These are phyloP conservation scores for Pilatotrama ljubarskyi DNA, from an alignment of 768 basidiomycete species.

Conservation along the genomic window DNA sequence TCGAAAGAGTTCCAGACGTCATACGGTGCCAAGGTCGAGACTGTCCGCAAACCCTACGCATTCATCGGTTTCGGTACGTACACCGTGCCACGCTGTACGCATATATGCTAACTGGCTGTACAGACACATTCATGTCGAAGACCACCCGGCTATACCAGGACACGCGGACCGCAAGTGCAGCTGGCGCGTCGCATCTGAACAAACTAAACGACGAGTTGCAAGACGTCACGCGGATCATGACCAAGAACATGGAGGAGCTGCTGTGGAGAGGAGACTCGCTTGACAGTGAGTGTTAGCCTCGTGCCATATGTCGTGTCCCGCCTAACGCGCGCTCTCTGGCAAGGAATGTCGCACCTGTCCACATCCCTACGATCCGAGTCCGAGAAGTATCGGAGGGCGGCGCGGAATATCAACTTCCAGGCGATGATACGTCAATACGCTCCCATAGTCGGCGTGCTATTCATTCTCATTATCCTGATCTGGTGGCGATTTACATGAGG, in stretches of 20 bases:
- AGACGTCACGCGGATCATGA: slow-evolving; percentile 99
- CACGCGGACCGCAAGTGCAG: slow-evolving; percentile 79
- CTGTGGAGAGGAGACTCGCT: slow-evolving; percentile 97
- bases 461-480: slow-evolving; percentile 76
- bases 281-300: slow-evolving; percentile 63
- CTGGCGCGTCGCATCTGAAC: slow-evolving; percentile 68
- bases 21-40: slow-evolving; percentile 92
- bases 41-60: slow-evolving; percentile 94
- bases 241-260: slow-evolving; percentile 99
- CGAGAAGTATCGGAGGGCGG: slow-evolving; percentile 95
- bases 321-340: neutral
- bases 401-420: slow-evolving; percentile 90
- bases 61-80: slow-evolving; percentile 94
- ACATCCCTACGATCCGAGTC: slow-evolving; percentile 94
- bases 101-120: neutral
- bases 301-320: neutral
- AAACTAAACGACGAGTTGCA: slow-evolving; percentile 94
- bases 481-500: slow-evolving; percentile 76
- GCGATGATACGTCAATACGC: slow-evolving; percentile 96
- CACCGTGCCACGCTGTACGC: neutral
- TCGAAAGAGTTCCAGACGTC: slow-evolving; percentile 93
- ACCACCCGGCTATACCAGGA: slow-evolving; percentile 95
- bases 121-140: slow-evolving; percentile 99
- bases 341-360: slow-evolving; percentile 97
- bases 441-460: slow-evolving; percentile 78